Percentiles rank a stretch among this genome's conserved stretches.
These are phyloP conservation scores for Purshia tridentata DNA, from an alignment of 306 rosid genomes.

Conservation along the genomic window DNA sequence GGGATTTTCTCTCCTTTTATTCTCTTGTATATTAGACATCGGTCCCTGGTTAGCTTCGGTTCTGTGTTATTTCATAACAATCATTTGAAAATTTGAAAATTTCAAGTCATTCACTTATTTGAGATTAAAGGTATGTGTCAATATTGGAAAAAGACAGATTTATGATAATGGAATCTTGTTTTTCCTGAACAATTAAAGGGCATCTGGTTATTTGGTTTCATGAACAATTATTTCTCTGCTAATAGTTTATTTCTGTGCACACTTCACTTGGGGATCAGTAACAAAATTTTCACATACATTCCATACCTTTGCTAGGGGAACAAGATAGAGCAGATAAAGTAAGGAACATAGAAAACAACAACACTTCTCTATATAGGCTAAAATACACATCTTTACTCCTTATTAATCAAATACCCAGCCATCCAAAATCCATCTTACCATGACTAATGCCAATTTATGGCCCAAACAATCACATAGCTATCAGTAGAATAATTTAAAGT, in stretches of 20 bases:
- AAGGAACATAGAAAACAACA: constrained; percentile 8
- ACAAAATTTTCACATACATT: constrained; percentile 1
- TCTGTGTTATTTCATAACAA: not conserved
- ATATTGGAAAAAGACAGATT: too few species aligned
- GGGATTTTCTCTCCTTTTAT: too few species aligned
- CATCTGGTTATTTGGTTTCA: too few species aligned
- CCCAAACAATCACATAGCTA: too few species aligned
- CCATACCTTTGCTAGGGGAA: not conserved
- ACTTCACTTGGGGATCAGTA: not conserved
- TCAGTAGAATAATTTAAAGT: too few species aligned
- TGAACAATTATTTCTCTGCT: too few species aligned
- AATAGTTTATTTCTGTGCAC: too few species aligned
- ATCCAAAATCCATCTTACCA: too few species aligned
- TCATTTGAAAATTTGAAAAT: not conserved
- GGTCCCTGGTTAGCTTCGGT: not conserved
- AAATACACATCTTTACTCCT: not conserved
- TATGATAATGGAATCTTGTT: too few species aligned
- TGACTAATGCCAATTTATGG: constrained; percentile 5
- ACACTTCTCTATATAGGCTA: not conserved
- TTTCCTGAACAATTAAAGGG: too few species aligned
- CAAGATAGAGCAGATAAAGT: constrained; percentile 1
- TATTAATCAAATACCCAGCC: too few species aligned
- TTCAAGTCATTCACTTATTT: not conserved
- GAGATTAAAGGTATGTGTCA: not conserved
- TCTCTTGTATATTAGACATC: not conserved